Evolutionary conservation across 1,284 basidiomycete genomes (phyloP).

Genomic region (Pseudomicrostroma phylloplanum): DNA sequence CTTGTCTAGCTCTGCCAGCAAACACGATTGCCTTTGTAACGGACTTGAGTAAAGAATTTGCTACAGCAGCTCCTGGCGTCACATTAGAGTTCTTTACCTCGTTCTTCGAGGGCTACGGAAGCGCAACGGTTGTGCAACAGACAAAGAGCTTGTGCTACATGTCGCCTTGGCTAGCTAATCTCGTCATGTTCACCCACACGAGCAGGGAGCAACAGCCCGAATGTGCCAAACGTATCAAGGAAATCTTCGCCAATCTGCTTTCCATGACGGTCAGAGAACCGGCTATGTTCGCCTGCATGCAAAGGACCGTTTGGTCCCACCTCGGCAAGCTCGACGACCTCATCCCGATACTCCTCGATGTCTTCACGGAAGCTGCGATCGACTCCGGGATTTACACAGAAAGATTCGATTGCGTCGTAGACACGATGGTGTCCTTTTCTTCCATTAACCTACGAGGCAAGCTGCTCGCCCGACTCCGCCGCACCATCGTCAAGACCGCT

Average conservation of each 20-base stretch:
- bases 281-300: conserved; percentile 46
- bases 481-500: conserved; percentile 42
- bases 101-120: conserved; percentile 45
- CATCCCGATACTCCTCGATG: conserved; percentile 39
- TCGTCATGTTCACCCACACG: conserved; percentile 41
- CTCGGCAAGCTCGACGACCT: conserved; percentile 43
- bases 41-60: conserved; percentile 44
- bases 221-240: conserved; percentile 42
- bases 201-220: conserved; percentile 40
- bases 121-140: conserved; percentile 37
- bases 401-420: conserved; percentile 43
- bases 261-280: conserved; percentile 45
- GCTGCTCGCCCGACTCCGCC: conserved; percentile 37
- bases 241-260: conserved; percentile 41
- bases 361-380: conserved; percentile 44
- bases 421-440: conserved; percentile 44
- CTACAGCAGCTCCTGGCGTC: conserved; percentile 39
- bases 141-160: conserved; percentile 41
- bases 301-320: conserved; percentile 43
- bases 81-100: conserved; percentile 44
- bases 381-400: conserved; percentile 43
- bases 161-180: conserved; percentile 43
- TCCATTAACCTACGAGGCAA: conserved; percentile 46
- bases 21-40: conserved; percentile 43
- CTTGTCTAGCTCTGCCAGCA: conserved; percentile 38